Evolutionary conservation across 2,329 filamentous ascomycete species (phyloP).

Genomic region (Fusarium sulawesiense): DNA sequence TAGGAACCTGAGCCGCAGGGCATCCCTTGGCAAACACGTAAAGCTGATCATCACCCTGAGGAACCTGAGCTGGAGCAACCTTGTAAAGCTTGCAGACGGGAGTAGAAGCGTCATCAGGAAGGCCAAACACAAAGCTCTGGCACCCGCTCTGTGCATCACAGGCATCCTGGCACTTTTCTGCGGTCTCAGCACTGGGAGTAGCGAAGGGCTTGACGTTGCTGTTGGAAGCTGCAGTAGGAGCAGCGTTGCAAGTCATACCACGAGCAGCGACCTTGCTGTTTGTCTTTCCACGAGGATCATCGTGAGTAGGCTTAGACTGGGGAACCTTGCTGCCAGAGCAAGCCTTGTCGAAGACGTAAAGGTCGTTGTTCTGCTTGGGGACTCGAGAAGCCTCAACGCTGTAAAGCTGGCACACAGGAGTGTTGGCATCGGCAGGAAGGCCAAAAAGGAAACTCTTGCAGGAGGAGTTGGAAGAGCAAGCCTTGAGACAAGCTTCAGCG

Average conservation of each 20-base stretch:
- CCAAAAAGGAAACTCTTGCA: conserved; percentile 25
- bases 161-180: conserved; percentile 16
- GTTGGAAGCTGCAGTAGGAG: conserved; percentile 1
- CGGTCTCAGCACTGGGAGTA: conserved; percentile 8
- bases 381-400: background rate
- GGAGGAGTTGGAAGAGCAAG: conserved; percentile 1
- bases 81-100: conserved; percentile 22
- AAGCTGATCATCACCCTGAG: conserved; percentile 6
- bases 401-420: conserved; percentile 11
- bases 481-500: conserved; percentile 5
- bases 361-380: conserved; percentile 1
- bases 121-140: conserved; percentile 25
- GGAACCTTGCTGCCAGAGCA: conserved; percentile 5
- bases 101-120: conserved; percentile 5
- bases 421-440: background rate
- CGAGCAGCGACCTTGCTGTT: background rate
- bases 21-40: conserved; percentile 22
- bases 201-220: conserved; percentile 16
- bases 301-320: conserved; percentile 12
- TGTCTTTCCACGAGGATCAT: background rate
- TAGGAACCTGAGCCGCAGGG: conserved; percentile 1
- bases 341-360: conserved; percentile 14
- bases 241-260: conserved; percentile 3
- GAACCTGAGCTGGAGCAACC: conserved; percentile 12
- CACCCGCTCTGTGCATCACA: conserved; percentile 2